phyloP scores from a whole-genome alignment of 441 rosid species.

The Aquilaria agallochum region DNA sequence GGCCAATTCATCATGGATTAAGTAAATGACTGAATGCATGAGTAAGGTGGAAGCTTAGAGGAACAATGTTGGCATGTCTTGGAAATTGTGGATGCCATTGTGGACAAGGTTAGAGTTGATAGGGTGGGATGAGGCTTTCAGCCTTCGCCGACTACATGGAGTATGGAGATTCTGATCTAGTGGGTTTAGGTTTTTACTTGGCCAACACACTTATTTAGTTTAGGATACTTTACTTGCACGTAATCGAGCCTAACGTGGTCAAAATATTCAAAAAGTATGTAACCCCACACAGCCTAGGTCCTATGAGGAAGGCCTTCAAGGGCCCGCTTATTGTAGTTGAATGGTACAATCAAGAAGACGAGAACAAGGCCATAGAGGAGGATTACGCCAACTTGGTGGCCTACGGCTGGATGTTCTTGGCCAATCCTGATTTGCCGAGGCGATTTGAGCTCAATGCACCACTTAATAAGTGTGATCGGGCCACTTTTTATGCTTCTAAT shows the following conservation, averaged over 20 bases:
- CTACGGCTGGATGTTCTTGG: constrained; percentile 17
- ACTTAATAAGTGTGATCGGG: constrained; percentile 8
- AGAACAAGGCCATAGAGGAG: constrained; percentile 13
- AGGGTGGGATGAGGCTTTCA: constrained; percentile 25
- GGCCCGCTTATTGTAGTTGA: constrained; percentile 24
- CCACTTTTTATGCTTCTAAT: constrained; percentile 4
- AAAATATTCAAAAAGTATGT: constrained; percentile 10
- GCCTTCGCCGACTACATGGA: constrained; percentile 20
- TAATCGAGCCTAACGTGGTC: constrained; percentile 22
- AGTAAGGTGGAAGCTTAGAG: constrained; percentile 23
- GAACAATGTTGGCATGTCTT: neutral
- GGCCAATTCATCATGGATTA: constrained; percentile 26
- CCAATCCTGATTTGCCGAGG: constrained; percentile 26
- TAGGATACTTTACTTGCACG: constrained; percentile 15
- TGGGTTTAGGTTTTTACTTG: constrained; percentile 20
- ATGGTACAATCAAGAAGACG: constrained; percentile 19
- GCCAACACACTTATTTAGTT: constrained; percentile 12
- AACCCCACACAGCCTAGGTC: constrained; percentile 17
- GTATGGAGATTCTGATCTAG: constrained; percentile 18
- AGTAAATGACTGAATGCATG: constrained; percentile 21
- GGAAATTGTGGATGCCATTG: constrained; percentile 1
- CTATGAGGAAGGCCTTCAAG: constrained; percentile 27
- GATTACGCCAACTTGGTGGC: constrained; percentile 18
- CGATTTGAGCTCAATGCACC: constrained; percentile 18
- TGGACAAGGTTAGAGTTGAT: neutral